A percentile compares a stretch with the other conserved stretches of the same genome.
phyloP scores from a whole-genome alignment of 2,329 filamentous ascomycete species.

The Pezicula rhizophila region DNA sequence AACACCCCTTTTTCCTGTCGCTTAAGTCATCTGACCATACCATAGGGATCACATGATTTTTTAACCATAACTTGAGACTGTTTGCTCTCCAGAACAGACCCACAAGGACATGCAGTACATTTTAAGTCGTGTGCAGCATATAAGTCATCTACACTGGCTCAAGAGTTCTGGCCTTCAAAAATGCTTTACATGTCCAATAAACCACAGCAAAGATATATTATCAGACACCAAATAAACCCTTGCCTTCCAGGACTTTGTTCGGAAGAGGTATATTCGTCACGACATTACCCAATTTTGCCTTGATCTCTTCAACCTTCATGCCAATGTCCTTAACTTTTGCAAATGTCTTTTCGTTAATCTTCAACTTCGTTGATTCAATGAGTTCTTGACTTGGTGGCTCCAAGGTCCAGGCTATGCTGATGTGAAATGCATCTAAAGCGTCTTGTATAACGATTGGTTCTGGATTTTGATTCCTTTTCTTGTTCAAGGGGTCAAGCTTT shows the following conservation, averaged over 20 bases:
- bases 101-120: too few relatives aligned
- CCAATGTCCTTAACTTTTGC: constrained; percentile 29
- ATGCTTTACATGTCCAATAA: too few relatives aligned
- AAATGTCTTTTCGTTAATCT: neutral
- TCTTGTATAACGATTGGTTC: constrained; percentile 28
- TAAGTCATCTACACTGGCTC: too few relatives aligned
- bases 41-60: too few relatives aligned
- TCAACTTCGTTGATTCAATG: constrained; percentile 28
- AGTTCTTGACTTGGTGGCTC: constrained; percentile 42
- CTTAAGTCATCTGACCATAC: too few relatives aligned
- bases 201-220: too few relatives aligned
- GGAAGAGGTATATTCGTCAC: constrained; percentile 46
- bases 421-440: constrained; percentile 63
- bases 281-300: constrained; percentile 69
- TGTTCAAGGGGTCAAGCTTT: neutral
- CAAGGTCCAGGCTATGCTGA: constrained; percentile 85
- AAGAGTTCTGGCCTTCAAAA: too few relatives aligned
- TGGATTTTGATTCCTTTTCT: constrained; percentile 9
- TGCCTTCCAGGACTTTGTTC: constrained; percentile 9
- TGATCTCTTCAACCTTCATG: constrained; percentile 56
- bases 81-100: too few relatives aligned
- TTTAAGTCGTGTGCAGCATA: too few relatives aligned
- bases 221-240: constrained; percentile 20
- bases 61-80: too few relatives aligned
- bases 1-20: too few relatives aligned